Evolutionary conservation across 768 basidiomycete genomes (phyloP).

Genomic region (Amanita fuliginea): DNA sequence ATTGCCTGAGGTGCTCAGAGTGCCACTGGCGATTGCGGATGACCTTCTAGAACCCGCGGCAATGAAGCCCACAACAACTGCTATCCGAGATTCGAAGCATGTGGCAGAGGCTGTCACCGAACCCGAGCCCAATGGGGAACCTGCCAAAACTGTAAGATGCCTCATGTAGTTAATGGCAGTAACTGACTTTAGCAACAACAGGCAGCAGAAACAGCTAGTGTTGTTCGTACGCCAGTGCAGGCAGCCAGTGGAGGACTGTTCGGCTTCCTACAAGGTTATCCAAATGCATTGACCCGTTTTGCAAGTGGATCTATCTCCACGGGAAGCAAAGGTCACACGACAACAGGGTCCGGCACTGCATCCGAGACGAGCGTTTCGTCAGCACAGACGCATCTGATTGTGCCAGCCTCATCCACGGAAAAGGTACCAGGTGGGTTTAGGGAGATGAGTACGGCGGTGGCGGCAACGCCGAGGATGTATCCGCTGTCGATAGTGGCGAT

Average conservation of each 20-base stretch:
- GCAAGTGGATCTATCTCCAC: constrained; percentile 9
- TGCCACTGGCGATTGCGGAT: constrained; percentile 50
- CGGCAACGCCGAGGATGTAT: constrained; percentile 17
- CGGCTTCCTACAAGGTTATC: constrained; percentile 51
- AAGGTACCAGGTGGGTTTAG: constrained; percentile 27
- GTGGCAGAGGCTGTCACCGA: constrained; percentile 10
- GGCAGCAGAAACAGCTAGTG: background rate
- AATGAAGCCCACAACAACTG: constrained; percentile 4
- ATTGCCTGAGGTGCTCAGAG: constrained; percentile 49
- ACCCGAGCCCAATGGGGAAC: constrained; percentile 3
- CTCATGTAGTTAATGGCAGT: background rate
- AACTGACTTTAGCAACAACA: background rate
- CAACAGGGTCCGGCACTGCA: background rate
- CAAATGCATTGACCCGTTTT: constrained; percentile 47
- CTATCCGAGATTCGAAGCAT: constrained; percentile 13
- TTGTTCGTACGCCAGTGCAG: constrained; percentile 6
- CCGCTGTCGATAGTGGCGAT: constrained; percentile 53
- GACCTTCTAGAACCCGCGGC: constrained; percentile 38
- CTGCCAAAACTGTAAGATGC: constrained; percentile 12
- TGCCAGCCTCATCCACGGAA: constrained; percentile 9
- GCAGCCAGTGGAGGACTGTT: constrained; percentile 33
- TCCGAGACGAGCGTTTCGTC: background rate
- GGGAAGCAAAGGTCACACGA: constrained; percentile 12
- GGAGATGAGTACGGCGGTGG: constrained; percentile 16
- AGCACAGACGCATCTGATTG: background rate